phyloP scores from a whole-genome alignment of 2,329 filamentous ascomycete genomes.

The Ceratocystis cacaofunesta region DNA sequence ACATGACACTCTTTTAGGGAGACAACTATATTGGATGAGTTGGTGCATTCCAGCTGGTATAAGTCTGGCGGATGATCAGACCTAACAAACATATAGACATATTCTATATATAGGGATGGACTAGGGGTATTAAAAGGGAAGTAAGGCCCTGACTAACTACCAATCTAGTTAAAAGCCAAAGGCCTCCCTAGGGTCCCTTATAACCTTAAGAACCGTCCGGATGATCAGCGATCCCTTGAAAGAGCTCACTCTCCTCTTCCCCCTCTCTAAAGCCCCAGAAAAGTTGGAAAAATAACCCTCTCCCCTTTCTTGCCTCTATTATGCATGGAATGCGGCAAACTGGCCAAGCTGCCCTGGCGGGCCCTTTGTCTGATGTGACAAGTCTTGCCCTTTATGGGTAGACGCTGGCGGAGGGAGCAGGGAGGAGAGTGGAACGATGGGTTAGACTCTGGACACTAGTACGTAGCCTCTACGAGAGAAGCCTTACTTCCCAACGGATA shows the following conservation, averaged over 20 bases:
- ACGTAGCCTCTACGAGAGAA: background rate
- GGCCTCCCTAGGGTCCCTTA: background rate
- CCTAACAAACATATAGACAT: background rate
- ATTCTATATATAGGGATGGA: slow-evolving; percentile 5
- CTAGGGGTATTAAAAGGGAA: background rate
- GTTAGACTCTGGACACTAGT: background rate
- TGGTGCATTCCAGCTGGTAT: background rate
- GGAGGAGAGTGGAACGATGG: background rate
- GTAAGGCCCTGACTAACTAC: background rate
- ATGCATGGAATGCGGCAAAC: background rate
- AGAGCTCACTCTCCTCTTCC: too few relatives aligned
- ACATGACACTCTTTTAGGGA: background rate
- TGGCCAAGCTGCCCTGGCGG: background rate
- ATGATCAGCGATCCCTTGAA: background rate
- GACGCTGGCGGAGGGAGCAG: background rate
- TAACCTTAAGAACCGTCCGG: background rate
- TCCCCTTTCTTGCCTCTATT: background rate
- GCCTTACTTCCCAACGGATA: background rate
- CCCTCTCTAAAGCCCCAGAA: background rate
- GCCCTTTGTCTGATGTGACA: background rate
- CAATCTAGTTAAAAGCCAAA: background rate
- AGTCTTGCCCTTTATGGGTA: background rate
- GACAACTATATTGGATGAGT: background rate
- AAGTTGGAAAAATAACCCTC: background rate
- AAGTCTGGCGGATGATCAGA: background rate